Evolutionary conservation across 164 flowering plant species (phyloP), one percentile per base, ranked within the genome.

Genomic region (Nelumbo lutea): DNA sequence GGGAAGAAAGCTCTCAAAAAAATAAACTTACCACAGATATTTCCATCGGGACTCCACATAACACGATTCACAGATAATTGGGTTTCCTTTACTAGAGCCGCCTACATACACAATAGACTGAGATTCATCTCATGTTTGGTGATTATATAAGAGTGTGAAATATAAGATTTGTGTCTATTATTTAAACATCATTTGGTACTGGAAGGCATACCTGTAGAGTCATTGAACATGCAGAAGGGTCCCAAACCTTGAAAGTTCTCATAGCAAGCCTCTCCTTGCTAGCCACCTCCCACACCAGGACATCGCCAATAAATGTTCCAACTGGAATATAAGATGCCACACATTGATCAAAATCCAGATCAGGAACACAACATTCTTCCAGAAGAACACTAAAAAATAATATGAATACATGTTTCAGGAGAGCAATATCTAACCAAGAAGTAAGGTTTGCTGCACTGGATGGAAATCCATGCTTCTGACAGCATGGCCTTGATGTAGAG

Each of bases 1-100:
- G 38, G 14, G 2, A 50, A 46, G 48, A 42, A 9, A 10, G 39
- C 38, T 13, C 45, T 15, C 27, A 46, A 46, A 46, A 46, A 46
- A 46, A 46, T 4, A 2, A 42, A 64, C 77, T 39, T 80, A 90
- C 97, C 94, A 73, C 87, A 83, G 63, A 88, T 80, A 42, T 84
- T 64, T 60, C 97, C 97, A 80, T 90, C 94, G 66, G 90, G 88
- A 73, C 92, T 87, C 97, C 97, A 90, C 56, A 75, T 72, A 47
- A 90, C 89, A 67, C 92, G 91, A 60, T 86, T 90, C 43, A 88
- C 83, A 57, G 88, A 86, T 71, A 85, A 81, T 42, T 85, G 44
- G 71, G 81, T 72, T 60, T 88, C 89, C 72, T 71, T 82, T 51
- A 73, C 68, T 55, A 88, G 59, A 61, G 86, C 79, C 59, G 83